These are phyloP conservation scores for Gossypium gossypioides DNA, from an alignment of 441 rosid species.

Conservation along the genomic window DNA sequence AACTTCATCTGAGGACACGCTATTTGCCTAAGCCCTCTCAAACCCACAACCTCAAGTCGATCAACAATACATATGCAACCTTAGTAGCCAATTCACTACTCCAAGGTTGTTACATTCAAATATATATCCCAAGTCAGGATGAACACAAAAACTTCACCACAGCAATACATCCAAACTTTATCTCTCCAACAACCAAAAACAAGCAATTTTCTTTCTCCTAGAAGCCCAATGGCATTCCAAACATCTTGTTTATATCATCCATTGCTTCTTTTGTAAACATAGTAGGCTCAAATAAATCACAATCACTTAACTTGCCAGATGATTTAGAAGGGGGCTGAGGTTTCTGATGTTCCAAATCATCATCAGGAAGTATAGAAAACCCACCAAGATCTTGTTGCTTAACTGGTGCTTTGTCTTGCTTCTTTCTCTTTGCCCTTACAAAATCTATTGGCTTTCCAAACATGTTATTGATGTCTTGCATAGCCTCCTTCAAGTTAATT, in stretches of 20 bases:
- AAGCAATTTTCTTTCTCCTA: constrained; percentile 12
- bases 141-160: not conserved
- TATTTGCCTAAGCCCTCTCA: not conserved
- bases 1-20: not conserved
- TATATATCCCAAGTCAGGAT: not conserved
- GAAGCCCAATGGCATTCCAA: constrained; percentile 67
- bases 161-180: not conserved
- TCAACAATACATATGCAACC: not conserved
- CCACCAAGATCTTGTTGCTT: constrained; percentile 33
- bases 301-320: constrained; percentile 25
- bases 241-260: constrained; percentile 81
- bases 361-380: constrained; percentile 71
- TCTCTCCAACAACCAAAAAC: not conserved
- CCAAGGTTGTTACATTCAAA: constrained; percentile 4
- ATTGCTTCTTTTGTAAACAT: constrained; percentile 67
- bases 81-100: not conserved
- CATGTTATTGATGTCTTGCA: constrained; percentile 91
- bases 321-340: constrained; percentile 21
- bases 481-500: constrained; percentile 89
- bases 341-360: constrained; percentile 38
- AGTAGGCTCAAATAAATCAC: constrained; percentile 69
- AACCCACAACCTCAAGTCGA: not conserved
- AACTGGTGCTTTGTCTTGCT: constrained; percentile 37
- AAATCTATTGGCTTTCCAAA: constrained; percentile 93
- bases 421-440: constrained; percentile 63